phyloP scores from a whole-genome alignment of 805 yeast genomes.

The Torulaspora maleeae region DNA sequence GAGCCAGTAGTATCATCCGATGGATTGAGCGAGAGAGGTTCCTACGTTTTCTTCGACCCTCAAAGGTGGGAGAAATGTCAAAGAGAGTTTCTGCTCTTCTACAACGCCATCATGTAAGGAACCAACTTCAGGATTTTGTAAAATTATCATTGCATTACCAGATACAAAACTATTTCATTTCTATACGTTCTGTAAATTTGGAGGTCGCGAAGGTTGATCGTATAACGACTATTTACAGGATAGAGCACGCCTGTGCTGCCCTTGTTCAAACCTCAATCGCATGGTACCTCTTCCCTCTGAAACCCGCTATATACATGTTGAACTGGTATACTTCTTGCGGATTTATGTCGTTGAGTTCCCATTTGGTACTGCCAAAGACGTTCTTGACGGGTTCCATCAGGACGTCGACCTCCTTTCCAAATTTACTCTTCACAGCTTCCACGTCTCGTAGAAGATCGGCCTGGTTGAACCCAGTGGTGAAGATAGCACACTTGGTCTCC shows the following conservation, averaged over 20 bases:
- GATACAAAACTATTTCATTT: conserved; percentile 4
- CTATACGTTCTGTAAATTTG: conserved; percentile 1
- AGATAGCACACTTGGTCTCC: conserved; percentile 90
- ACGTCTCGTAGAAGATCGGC: conserved; percentile 66
- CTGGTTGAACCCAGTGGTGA: conserved; percentile 84
- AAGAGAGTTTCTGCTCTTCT: conserved; percentile 56
- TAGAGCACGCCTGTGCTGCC: not conserved
- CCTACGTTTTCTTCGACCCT: conserved; percentile 92
- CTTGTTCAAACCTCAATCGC: conserved; percentile 45
- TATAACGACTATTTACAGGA: conserved; percentile 4
- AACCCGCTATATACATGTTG: conserved; percentile 83
- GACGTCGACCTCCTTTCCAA: conserved; percentile 72
- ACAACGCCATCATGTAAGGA: conserved; percentile 54
- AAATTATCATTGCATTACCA: conserved; percentile 4
- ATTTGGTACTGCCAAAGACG: conserved; percentile 77
- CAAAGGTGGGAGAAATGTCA: conserved; percentile 93
- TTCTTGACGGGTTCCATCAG: conserved; percentile 71
- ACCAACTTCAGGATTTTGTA: conserved; percentile 1
- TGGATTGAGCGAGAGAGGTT: conserved; percentile 75
- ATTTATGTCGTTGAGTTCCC: conserved; percentile 88
- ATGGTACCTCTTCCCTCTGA: conserved; percentile 96
- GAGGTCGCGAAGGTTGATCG: not conserved
- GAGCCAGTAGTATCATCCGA: conserved; percentile 85
- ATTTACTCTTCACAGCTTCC: conserved; percentile 61
- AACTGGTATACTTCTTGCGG: conserved; percentile 93